Conservation (phyloP, 495 filamentous ascomycete species). For the Annulohypoxylon nitens region DNA sequence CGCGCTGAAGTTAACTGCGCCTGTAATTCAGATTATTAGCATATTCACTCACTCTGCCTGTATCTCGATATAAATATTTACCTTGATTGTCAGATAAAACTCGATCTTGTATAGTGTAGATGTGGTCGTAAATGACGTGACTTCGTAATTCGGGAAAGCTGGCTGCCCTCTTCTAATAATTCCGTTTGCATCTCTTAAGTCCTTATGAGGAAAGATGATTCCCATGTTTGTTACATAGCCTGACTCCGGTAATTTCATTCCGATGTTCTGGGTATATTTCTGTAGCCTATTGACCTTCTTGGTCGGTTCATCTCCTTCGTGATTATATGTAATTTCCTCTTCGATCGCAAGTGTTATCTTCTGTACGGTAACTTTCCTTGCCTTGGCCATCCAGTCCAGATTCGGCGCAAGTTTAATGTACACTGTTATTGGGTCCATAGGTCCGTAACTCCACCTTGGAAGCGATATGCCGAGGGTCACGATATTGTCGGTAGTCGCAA, state of each 20-base stretch:
- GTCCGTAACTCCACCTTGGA: conserved; percentile 96
- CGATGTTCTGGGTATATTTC: conserved; percentile 84
- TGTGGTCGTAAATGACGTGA: conserved; percentile 92
- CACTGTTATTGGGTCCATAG: conserved; percentile 93
- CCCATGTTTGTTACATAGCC: conserved; percentile 94
- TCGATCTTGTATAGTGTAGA: conserved; percentile 98
- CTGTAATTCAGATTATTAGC: conserved; percentile 62
- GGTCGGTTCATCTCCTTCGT: conserved; percentile 96
- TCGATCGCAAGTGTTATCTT: conserved; percentile 95
- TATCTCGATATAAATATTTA: conserved; percentile 56
- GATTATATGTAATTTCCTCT: conserved; percentile 97
- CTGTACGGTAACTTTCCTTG: conserved; percentile 91
- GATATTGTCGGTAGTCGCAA: conserved; percentile 87
- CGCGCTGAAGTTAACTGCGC: conserved; percentile 90
- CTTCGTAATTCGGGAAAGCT: conserved; percentile 88
- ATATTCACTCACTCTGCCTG: not conserved
- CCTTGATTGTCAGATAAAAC: conserved; percentile 95
- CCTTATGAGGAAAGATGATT: conserved; percentile 90
- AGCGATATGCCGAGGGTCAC: conserved; percentile 92
- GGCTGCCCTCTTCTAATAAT: conserved; percentile 86
- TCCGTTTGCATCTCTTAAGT: conserved; percentile 88
- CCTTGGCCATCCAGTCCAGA: conserved; percentile 89
- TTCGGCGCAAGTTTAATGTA: conserved; percentile 95
- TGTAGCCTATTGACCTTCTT: conserved; percentile 89
- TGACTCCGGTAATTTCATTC: conserved; percentile 83